phyloP scores from a whole-genome alignment of 208 protist species.

The Acanthamoeba healyi region DNA sequence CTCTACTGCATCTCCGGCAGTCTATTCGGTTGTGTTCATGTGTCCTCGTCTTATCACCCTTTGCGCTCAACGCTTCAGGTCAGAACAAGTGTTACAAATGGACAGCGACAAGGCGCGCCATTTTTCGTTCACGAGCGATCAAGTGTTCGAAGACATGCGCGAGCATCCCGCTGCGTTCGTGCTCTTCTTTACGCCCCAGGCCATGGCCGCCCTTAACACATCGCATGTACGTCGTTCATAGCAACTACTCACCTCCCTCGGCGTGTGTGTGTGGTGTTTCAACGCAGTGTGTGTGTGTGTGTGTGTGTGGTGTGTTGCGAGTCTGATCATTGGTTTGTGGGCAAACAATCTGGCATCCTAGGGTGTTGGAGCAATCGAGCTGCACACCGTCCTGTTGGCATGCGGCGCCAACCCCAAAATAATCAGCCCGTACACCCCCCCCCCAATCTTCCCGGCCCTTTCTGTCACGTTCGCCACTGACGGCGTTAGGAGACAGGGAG shows the following conservation, averaged over 20 bases:
- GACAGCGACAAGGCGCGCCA: slow-evolving; percentile 22
- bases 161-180: not conserved
- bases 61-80: not conserved
- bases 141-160: slow-evolving; percentile 24
- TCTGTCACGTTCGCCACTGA: too few relatives aligned
- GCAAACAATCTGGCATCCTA: too few relatives aligned
- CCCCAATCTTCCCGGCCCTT: not conserved
- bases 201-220: slow-evolving; percentile 11
- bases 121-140: not conserved
- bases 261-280: too few relatives aligned
- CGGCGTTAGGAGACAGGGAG: slow-evolving; percentile 9
- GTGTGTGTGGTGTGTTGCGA: not conserved
- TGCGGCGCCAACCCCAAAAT: slow-evolving; percentile 63
- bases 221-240: not conserved
- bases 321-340: too few relatives aligned
- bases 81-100: slow-evolving; percentile 32
- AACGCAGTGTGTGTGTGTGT: too few relatives aligned
- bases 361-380: not conserved
- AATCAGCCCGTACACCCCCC: not conserved
- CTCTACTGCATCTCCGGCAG: not conserved
- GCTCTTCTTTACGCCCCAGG: slow-evolving; percentile 18
- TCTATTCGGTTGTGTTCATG: too few relatives aligned
- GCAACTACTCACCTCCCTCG: not conserved
- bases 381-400: slow-evolving; percentile 32
- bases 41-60: not conserved